Evolutionary conservation across 441 rosid species (phyloP).

Genomic region (Populus hybrid): DNA sequence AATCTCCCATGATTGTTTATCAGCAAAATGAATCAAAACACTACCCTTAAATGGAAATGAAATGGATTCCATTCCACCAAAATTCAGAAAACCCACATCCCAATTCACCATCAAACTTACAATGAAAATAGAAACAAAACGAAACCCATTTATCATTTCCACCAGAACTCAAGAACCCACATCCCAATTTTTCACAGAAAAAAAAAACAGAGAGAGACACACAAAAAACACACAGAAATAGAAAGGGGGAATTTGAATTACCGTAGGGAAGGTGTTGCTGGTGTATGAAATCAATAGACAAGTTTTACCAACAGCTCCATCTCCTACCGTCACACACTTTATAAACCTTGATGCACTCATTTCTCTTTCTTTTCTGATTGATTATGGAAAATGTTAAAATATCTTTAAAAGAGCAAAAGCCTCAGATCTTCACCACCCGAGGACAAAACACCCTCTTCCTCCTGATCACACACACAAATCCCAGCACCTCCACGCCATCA

Average conservation of each 20-base stretch:
- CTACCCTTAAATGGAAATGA: background rate
- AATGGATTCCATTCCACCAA: background rate
- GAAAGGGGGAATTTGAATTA: constrained; percentile 11
- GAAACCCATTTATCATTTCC: background rate
- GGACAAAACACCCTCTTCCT: constrained; percentile 29
- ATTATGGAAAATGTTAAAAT: background rate
- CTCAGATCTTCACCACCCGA: constrained; percentile 73
- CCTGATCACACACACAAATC: constrained; percentile 13
- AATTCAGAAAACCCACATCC: background rate
- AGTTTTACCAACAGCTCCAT: constrained; percentile 95
- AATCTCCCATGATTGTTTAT: background rate
- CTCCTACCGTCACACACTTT: constrained; percentile 98
- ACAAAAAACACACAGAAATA: background rate
- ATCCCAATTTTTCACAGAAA: background rate
- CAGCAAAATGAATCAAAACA: constrained; percentile 1
- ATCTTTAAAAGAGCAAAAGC: constrained; percentile 12
- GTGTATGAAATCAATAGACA: constrained; percentile 94
- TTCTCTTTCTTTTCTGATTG: constrained; percentile 19
- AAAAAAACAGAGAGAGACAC: background rate
- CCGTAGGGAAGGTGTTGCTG: constrained; percentile 98
- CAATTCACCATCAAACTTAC: background rate
- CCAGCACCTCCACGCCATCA: background rate
- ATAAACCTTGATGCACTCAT: constrained; percentile 97
- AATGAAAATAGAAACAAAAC: background rate
- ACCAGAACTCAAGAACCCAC: background rate